A percentile compares a stretch with the other conserved stretches of the same genome.
phyloP scores from a whole-genome alignment of 495 filamentous ascomycete species.

The Lasiosphaeria ovina region DNA sequence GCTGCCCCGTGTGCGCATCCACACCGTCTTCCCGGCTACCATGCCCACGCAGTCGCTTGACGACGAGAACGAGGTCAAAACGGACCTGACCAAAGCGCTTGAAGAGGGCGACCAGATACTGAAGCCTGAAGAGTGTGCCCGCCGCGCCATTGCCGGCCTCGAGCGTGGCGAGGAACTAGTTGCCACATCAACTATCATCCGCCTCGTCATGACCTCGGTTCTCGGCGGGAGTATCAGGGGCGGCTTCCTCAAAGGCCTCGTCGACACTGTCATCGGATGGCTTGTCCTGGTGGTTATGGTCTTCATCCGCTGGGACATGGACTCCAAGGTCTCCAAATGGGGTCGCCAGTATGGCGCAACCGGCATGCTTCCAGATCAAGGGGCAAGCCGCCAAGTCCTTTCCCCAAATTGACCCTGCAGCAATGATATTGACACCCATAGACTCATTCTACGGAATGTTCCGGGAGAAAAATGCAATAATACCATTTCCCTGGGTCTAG shows the following conservation, averaged over 20 bases:
- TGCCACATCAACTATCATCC: conserved; percentile 48
- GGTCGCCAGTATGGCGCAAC: conserved; percentile 51
- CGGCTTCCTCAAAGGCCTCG: conserved; percentile 45
- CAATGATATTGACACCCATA: background rate
- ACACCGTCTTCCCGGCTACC: conserved; percentile 74
- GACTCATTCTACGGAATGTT: background rate
- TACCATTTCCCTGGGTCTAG: no score
- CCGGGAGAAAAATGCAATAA: no score
- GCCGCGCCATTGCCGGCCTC: conserved; percentile 59
- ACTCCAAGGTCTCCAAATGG: conserved; percentile 55
- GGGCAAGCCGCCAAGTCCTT: background rate
- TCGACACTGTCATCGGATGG: conserved; percentile 53
- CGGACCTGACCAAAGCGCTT: conserved; percentile 67
- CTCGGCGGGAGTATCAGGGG: conserved; percentile 62
- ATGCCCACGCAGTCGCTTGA: conserved; percentile 70
- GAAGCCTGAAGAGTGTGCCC: conserved; percentile 65
- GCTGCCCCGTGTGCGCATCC: conserved; percentile 57
- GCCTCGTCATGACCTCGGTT: conserved; percentile 63
- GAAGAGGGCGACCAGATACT: conserved; percentile 74
- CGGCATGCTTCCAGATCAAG: conserved; percentile 15
- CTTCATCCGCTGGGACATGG: conserved; percentile 56
- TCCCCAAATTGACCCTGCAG: background rate
- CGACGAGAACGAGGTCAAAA: conserved; percentile 70
- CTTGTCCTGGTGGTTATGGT: conserved; percentile 51
- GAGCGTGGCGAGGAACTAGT: conserved; percentile 56